A percentile compares a stretch with the other conserved stretches of the same genome.
Evolutionary conservation across 73 alveolate species (phyloP).

Genomic region (Tetrahymena malaccensis): DNA sequence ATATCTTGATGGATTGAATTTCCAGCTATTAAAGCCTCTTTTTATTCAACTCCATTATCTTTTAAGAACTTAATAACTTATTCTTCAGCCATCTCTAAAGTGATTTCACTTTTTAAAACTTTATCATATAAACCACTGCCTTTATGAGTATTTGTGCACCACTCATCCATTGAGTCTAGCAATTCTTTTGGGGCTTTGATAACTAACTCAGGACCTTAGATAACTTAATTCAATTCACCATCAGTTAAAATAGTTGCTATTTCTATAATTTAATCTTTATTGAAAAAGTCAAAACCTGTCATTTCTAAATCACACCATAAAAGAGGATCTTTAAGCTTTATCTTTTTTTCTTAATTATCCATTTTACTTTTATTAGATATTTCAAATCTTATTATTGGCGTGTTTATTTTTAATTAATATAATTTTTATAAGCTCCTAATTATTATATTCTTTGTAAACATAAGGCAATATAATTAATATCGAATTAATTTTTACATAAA

Average conservation of each 20-base stretch:
- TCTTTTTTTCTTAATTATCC: not conserved
- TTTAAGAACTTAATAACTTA: conserved; percentile 40
- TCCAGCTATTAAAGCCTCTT: conserved; percentile 57
- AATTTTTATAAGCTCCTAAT: not conserved
- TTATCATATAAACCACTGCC: conserved; percentile 53
- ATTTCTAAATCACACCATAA: conserved; percentile 70
- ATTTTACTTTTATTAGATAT: not conserved
- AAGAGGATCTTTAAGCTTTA: not conserved
- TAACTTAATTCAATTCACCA: conserved; percentile 28
- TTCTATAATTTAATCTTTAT: conserved; percentile 48
- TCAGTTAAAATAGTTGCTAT: conserved; percentile 69
- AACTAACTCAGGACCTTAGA: conserved; percentile 57
- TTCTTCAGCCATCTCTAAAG: conserved; percentile 56
- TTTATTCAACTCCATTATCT: conserved; percentile 20
- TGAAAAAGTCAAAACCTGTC: conserved; percentile 57
- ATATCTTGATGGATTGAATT: conserved; percentile 54
- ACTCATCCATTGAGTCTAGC: conserved; percentile 55
- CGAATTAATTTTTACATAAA: no score
- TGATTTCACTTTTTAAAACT: conserved; percentile 28
- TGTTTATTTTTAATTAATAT: no score
- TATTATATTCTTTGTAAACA: not conserved
- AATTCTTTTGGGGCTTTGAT: conserved; percentile 48
- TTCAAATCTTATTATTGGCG: not conserved
- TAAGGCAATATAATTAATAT: not conserved
- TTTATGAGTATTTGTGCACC: conserved; percentile 65